Base-by-base conservation (phyloP, 2,329 filamentous ascomycete genomes). In the Coleophoma crateriformis region DNA sequence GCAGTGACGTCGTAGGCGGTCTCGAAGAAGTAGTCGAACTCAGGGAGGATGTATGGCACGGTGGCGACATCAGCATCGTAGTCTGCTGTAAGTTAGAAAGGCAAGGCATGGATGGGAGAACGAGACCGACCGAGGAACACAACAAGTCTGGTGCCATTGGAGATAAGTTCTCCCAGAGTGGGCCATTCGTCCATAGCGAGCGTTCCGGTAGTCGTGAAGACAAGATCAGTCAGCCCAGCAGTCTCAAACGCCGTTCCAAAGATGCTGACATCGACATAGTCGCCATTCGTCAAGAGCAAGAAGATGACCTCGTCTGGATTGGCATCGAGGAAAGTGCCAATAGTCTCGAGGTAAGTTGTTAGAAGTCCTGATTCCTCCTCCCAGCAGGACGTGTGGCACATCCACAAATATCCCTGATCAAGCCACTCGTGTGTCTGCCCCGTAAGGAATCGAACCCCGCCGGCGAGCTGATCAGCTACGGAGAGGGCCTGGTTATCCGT, bases 11-110 rank as follows among this genome's bases (percentile, higher is more conserved):
- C 81, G 67, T 78, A 91, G 0, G 78, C 74, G 42, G 86, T 92
- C 64, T 92, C 88, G 71, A 86, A 90, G 57, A 85, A 77, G 66
- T 81, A 82, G 22, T 70, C 67, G 61, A 83, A 87, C 62, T 87
- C 76, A 61, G 79, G 72, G 49, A 86, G 71, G 48, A 88, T 79
- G 61, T 84, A 87, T 22, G 78, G 71, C n/a, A 80, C 76, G 44
- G 69, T 64, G 33, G 61, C 65, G 1, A 68, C 70, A 52, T 81
- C 71, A 50, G 72, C 64, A 46, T 75, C 61, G 57, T 78, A 88
- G 65, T 90, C 87, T 82, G 76, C 69, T 17, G 22, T 14, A 19
- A 27, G 27, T 27, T 27, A 27, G 27, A 27, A 27, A 27, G 3
- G 27, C 27, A 27, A 27, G 3, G 27, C 5, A 27, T 27, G 27